Evolutionary conservation across 257 asterid genomes (phyloP), one percentile per base, ranked within the genome.

Genomic region (Solanum ossicruentum): DNA sequence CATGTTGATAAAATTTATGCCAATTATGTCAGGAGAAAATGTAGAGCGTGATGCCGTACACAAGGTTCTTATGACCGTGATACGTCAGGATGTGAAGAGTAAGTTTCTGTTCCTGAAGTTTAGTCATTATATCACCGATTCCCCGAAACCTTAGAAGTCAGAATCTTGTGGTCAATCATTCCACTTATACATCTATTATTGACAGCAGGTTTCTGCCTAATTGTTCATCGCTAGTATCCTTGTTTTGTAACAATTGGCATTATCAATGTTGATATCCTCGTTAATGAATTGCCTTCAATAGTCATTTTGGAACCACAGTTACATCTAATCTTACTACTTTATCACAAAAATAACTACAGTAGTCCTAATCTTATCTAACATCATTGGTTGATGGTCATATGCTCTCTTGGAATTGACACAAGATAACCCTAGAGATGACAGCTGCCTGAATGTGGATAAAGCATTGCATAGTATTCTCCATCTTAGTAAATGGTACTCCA

Each of bases 1-100:
- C 65, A 54, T 45, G 55, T 54, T 86, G n/a, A 36, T 36, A 72
- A 36, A 66, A 80, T 61, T 45, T 84, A 18, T 85, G 54, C 80
- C 67, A 84, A 57, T 28, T 8, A 26, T 83, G 26, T 77, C 82
- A 95, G 99, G 97, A 72, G 99, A 96, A 87, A 96, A 93, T 43
- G 97, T 94, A 82, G 99, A 96, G 91, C 98, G 97, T 47, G 99
- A 96, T 91, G 97, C 99, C 28, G 98, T 96, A 72, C 94, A 96
- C 86, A 95, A 96, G 86, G 97, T 98, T 84, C 89, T 95, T 69
- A 87, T 96, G 93, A 85, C 96, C 55, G 90, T 95, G 86, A 84
- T 95, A 93, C 92, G 97, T 78, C 98, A 93, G 94, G 98, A 96
- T 91, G 92, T 93, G 81, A 96, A 92, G 93, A 95, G 98, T 96